A percentile compares a stretch with the other conserved stretches of the same genome.
Evolutionary conservation across 768 basidiomycete species (phyloP).

Genomic region (Tylopilus rubrobrunneus): DNA sequence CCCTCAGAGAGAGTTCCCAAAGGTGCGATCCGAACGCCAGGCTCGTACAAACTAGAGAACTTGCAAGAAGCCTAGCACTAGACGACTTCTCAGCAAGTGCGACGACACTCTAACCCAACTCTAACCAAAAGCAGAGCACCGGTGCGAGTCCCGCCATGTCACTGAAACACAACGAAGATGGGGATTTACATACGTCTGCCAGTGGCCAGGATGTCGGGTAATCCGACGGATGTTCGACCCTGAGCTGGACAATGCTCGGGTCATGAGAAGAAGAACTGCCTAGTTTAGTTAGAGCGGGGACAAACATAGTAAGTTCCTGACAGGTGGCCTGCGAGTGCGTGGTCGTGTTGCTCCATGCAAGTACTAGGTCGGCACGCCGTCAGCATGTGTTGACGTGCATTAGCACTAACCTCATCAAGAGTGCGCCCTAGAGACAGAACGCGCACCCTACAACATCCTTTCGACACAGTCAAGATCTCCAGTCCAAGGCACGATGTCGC

Average conservation of each 20-base stretch:
- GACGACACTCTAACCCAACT: slow-evolving; percentile 4
- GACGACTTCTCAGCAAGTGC: background rate
- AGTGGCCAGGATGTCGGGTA: too few relatives aligned
- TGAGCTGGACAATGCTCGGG: background rate
- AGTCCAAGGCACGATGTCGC: background rate
- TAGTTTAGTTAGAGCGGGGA: background rate
- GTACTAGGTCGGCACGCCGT: background rate
- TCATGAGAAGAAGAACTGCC: background rate
- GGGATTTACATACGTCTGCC: too few relatives aligned
- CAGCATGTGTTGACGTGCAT: background rate
- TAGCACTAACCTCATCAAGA: background rate
- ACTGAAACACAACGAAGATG: too few relatives aligned
- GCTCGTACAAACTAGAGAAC: background rate
- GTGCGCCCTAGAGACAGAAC: background rate
- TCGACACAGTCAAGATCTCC: too few relatives aligned
- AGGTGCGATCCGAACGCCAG: background rate
- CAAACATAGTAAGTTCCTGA: background rate
- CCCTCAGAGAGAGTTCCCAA: too few relatives aligned
- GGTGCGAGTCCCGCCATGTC: too few relatives aligned
- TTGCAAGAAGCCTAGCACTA: background rate
- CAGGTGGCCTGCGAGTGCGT: too few relatives aligned
- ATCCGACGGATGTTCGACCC: background rate
- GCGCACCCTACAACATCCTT: background rate
- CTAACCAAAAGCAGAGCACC: background rate
- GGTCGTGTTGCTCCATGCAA: too few relatives aligned